Evolutionary conservation across 139 green algal species (phyloP), one percentile per base, ranked within the genome.

Genomic region (Penium margaritaceum): DNA sequence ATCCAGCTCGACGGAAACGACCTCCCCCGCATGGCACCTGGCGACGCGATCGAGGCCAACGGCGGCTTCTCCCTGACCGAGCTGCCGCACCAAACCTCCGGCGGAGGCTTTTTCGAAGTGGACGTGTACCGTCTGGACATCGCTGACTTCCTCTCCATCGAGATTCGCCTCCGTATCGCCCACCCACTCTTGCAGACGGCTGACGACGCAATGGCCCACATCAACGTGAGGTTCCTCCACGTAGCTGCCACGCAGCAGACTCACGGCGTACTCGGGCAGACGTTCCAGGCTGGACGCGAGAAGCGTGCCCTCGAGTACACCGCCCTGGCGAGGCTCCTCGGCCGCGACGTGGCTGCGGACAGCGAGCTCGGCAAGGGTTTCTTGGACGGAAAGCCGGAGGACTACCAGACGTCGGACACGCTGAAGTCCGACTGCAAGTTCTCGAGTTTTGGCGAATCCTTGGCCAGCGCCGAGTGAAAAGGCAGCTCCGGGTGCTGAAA

Each of bases 211-310:
- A 4, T 44, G 63, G 61, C 43, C 32, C 70, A 77, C 63, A 70
- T 77, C 15, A 77, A 77, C 37, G 21, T 77, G 21, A 27, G 78
- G n/a, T 43, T 77, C 33, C 70, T 73, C 15, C 32, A 77, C 19
- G 35, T 77, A 4, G 32, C 34, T 14, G 35, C 29, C 63, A 80
- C 73, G 15, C 67, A 33, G 9, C 21, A 24, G 29, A 39, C 79
- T 19, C 73, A 80, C 73, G 73, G 73, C 19, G 36, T 80, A 14
- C 69, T 80, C 21, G 73, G 73, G 21, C 73, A 80, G 67, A 80
- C 73, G 21, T 80, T 71, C 37, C 41, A 41, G 30, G 67, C 35
- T 7, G 67, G 41, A 2, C 29, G 63, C 19, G 32, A 76, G 68
- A 44, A 38, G 29, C 55, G 55, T 35, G 55, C 55, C 21, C 32